Evolutionary conservation across 257 asterid genomes (phyloP), one percentile per base, ranked within the genome.

Genomic region (Solanum raphanifolium): DNA sequence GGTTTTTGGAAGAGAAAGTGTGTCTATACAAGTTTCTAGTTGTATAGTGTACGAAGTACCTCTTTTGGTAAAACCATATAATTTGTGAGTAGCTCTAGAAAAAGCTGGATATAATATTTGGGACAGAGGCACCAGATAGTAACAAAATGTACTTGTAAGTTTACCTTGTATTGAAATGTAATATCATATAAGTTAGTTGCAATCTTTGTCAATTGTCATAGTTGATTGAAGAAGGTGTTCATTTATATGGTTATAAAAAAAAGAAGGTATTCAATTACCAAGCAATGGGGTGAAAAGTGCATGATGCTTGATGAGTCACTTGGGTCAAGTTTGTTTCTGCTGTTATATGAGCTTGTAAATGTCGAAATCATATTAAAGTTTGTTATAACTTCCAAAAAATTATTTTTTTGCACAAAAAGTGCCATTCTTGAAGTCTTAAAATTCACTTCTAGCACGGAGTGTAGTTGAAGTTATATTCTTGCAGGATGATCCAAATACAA

Each of bases 401-500:
- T 46, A 13, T 3, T 71, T 25, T 15, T 69, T 71, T 69, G 76
- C 41, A 72, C 41, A 72, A 32, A 29, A 72, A 34, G 27, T 72
- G 13, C 36, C 43, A 72, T 72, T 43, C 2, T 9, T 8, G 27
- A 72, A 72, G 43, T 72, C 79, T 72, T 32, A 72, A 34, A 72
- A 32, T 32, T 13, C 79, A 25, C 23, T 72, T 32, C 43, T 32
- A 72, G 79, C 43, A 72, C 3, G 39, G 79, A 72, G 43, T 72
- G 79, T 72, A 16, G 43, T 2, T 72, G 79, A 32, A 34, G 31
- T 35, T 79, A 23, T 89, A 58, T 85, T 21, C 75, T 27, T 46
- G 27, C 89, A 97, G 99, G 98, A 97, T 90, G 99, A 97, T 92
- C 98, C 98, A 81, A 88, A 93, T 92, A 95, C 95, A 65, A 97